Evolutionary conservation across 306 rosid species (phyloP).

Genomic region (Castanopsis chinensis): DNA sequence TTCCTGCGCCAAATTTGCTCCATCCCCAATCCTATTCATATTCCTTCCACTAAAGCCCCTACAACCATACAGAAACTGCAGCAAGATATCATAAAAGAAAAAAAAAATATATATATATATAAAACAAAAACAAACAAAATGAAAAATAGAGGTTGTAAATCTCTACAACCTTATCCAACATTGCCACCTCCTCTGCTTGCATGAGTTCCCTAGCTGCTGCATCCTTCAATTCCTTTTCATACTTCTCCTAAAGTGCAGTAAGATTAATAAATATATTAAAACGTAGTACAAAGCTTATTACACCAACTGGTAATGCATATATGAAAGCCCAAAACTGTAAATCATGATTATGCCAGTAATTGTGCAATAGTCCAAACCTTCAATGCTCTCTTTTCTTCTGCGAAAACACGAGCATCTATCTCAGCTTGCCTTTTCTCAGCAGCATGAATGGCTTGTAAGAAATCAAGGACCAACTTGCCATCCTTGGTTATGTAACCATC

Average conservation of each 20-base stretch:
- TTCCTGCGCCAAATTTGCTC: not conserved
- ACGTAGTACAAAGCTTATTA: slow-evolving; percentile 21
- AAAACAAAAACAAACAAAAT: slow-evolving; percentile 10
- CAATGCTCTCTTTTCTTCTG: slow-evolving; percentile 69
- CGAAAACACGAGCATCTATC: slow-evolving; percentile 61
- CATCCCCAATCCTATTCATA: slow-evolving; percentile 2
- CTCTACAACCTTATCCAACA: slow-evolving; percentile 72
- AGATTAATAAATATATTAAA: slow-evolving; percentile 6
- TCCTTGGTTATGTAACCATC: slow-evolving; percentile 71
- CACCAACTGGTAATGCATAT: slow-evolving; percentile 6
- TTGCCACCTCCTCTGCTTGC: slow-evolving; percentile 92
- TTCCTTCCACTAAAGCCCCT: slow-evolving; percentile 7
- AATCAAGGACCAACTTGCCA: slow-evolving; percentile 80
- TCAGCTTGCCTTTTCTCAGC: slow-evolving; percentile 88
- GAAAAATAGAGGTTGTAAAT: not conserved
- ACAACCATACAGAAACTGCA: not conserved
- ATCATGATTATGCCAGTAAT: slow-evolving; percentile 5
- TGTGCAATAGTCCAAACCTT: slow-evolving; percentile 48
- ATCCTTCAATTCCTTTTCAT: slow-evolving; percentile 82
- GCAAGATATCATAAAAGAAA: not conserved
- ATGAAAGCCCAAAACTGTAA: slow-evolving; percentile 7
- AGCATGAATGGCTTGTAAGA: slow-evolving; percentile 86
- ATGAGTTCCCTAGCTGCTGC: slow-evolving; percentile 84
- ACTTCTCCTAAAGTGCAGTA: slow-evolving; percentile 53
- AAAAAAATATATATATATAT: not conserved